Evolutionary conservation across 805 yeast genomes (phyloP).

Genomic region (Babjeviella inositovora): DNA sequence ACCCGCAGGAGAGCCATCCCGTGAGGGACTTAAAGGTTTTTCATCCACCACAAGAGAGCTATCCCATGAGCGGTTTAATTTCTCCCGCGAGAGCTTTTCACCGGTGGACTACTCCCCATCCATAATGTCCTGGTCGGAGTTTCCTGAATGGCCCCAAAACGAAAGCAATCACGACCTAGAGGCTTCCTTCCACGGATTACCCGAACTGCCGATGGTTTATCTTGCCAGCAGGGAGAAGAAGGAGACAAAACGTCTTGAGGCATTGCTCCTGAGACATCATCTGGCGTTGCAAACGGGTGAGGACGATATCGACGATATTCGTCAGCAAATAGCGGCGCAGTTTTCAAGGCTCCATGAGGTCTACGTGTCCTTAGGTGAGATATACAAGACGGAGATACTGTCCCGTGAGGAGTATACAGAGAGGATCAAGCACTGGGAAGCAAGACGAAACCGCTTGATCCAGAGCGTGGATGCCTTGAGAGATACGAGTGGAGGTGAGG

Average conservation of each 20-base stretch:
- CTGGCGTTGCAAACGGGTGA: background rate
- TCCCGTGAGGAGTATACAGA: slow-evolving; percentile 10
- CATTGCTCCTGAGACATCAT: slow-evolving; percentile 4
- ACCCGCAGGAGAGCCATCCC: too few relatives aligned
- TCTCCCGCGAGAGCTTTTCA: too few relatives aligned
- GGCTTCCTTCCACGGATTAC: too few relatives aligned
- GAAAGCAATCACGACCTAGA: too few relatives aligned
- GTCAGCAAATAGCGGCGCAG: background rate
- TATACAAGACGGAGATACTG: slow-evolving; percentile 19
- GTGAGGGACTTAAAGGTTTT: too few relatives aligned
- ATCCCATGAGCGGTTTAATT: too few relatives aligned
- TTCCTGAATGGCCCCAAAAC: too few relatives aligned
- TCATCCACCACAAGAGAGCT: too few relatives aligned
- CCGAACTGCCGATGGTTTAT: too few relatives aligned
- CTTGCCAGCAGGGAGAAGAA: too few relatives aligned
- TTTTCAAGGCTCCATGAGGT: slow-evolving; percentile 16
- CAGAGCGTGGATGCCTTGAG: slow-evolving; percentile 18
- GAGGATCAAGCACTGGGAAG: slow-evolving; percentile 22
- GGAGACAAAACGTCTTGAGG: slow-evolving; percentile 11
- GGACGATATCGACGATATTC: background rate
- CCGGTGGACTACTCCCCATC: too few relatives aligned
- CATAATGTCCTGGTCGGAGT: too few relatives aligned
- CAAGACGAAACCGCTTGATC: slow-evolving; percentile 14
- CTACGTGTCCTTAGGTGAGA: slow-evolving; percentile 25
- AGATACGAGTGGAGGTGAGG: slow-evolving; percentile 20